phyloP scores from a whole-genome alignment of 345 rosid species.

The Hypericum perforatum region DNA sequence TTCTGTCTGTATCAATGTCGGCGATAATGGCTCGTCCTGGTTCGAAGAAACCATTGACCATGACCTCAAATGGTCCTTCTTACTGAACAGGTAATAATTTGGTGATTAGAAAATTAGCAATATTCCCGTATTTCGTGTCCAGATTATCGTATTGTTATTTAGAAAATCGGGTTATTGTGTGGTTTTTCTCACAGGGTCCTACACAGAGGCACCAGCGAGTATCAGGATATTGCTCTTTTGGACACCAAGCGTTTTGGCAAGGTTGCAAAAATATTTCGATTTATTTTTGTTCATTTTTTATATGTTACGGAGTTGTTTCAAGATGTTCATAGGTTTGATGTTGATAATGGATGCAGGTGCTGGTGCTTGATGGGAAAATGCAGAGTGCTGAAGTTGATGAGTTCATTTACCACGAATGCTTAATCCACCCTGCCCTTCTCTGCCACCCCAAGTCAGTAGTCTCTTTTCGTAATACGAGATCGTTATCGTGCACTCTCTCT shows the following conservation, averaged over 20 bases:
- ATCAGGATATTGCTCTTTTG: conserved; percentile 72
- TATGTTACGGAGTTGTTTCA: not conserved
- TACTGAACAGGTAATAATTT: conserved; percentile 48
- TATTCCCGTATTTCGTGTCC: not conserved
- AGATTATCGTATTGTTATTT: not conserved
- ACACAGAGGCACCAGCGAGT: conserved; percentile 60
- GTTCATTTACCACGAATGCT: conserved; percentile 86
- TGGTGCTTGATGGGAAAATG: conserved; percentile 95
- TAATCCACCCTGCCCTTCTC: conserved; percentile 78
- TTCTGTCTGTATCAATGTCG: too few relatives aligned
- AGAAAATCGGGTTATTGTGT: not conserved
- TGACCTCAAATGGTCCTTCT: conserved; percentile 92
- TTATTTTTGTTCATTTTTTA: not conserved
- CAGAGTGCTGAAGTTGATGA: conserved; percentile 96
- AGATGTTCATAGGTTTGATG: not conserved
- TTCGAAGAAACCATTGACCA: conserved; percentile 76
- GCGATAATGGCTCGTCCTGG: conserved; percentile 39
- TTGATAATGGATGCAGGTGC: conserved; percentile 31
- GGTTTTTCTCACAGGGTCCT: conserved; percentile 42
- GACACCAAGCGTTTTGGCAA: conserved; percentile 90
- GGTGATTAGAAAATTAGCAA: conserved; percentile 3
- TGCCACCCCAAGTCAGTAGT: conserved; percentile 60
- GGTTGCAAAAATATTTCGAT: conserved; percentile 20
- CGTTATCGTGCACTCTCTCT: too few relatives aligned
- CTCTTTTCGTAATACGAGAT: not conserved